Evolutionary conservation across 2,329 filamentous ascomycete genomes (phyloP), one percentile per base, ranked within the genome.

Genomic region (Colletotrichum karsti): DNA sequence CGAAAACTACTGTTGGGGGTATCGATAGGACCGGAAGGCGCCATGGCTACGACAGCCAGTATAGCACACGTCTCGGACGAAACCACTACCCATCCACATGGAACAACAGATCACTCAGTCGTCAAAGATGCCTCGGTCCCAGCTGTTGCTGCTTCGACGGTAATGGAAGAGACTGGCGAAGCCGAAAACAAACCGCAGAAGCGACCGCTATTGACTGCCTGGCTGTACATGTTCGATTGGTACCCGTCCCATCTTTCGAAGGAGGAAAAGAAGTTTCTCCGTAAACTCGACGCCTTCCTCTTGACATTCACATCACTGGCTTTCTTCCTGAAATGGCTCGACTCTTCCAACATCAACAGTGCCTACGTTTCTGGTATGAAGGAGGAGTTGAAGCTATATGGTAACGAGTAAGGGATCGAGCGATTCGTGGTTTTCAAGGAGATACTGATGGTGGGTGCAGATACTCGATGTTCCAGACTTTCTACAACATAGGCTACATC

Each of bases 91-190:
- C 33, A 13, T 22, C 18, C 55, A 22, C 24, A 33, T 30, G 20
- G 18, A 7, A 57, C 42, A 3, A 33, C 37, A 6, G 51, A 20
- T 15, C 63, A 56, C 9, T 37, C 58, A 7, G 18, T 63, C 18
- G 53, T 48, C 22, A 68, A 63, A 18, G 64, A 70, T 26, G 55
- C 46, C 3, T 39, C 56, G 10, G 54, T 35, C 6, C 64, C 68
- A 20, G 68, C 64, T 7, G 73, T 67, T 57, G 77, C 79, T 44
- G 84, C 84, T 71, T 85, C 86, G 68, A 86, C 83, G 37, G 83
- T 85, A 54, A 85, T 85, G 54, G 84, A 83, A 33, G 83, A 83
- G 57, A 80, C 85, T 82, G 73, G 68, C 28, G 22, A 61, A n/a
- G 62, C 39, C 7, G 33, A 66, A 41, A 68, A 70, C 15, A 48